Evolutionary conservation across 768 basidiomycete species (phyloP), one percentile per base, ranked within the genome.

Genomic region (Tremella fuciformis): DNA sequence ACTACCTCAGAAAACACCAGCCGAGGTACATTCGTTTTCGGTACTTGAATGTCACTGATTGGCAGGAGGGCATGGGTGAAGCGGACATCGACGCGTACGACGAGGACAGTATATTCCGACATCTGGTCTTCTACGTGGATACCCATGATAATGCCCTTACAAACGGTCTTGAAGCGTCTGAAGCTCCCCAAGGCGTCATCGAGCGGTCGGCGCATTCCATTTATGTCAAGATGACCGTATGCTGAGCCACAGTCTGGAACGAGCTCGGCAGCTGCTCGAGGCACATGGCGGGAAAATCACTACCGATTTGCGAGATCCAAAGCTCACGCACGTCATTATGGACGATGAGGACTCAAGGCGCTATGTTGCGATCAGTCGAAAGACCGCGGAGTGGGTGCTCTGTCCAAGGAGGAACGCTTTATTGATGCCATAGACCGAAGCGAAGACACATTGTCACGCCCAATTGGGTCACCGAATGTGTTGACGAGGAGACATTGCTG

Each of bases 101-200:
- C 75, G 80, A 84, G 46, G 83, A 84, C 21, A 77, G 75, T 62
- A 89, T 93, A 53, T 94, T 96, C 78, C 85, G 76, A 65, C 89
- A 96, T 78, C 75, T 93, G 88, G 85, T 84, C 65, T 93, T 94
- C 76, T 97, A 96, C 77, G 80, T 98, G 38, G 93, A 98, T 74
- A 84, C 88, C 1, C 82, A 86, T 0, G 80, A 80, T 19, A 91
- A 91, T 66, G 90, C 92, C 0, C 76, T 73, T 8, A 78, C 80
- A 71, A 82, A 89, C 62, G 83, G 81, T 9, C 84, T 94, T 81
- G 47, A 26, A 2, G 60, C 1, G 80, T 86, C 34, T 83, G 83
- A 51, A 72, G 82, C 48, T 83, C 82, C 73, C 67, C 83, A 41
- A n/a, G 50, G 47, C 15, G 58, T 52, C 6, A 83, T 83, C 67